Evolutionary conservation across 352 stramenopile species (phyloP).

Genomic region (Phytopythium chamaehyphon): DNA sequence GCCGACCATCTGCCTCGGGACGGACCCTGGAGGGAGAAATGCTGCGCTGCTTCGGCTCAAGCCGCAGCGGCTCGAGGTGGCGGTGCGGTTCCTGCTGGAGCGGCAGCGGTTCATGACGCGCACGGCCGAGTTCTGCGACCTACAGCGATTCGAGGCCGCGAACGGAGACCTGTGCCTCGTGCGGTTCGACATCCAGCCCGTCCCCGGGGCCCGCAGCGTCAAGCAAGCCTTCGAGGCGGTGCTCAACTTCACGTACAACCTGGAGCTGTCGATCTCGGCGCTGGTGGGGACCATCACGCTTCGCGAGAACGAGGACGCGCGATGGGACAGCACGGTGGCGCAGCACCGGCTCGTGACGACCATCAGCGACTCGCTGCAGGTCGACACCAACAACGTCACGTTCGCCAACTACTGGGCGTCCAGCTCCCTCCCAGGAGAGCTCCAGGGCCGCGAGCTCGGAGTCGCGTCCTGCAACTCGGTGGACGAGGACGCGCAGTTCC

Average conservation of each 20-base stretch:
- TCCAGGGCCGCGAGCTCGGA: conserved; percentile 9
- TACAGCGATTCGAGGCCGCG: conserved; percentile 29
- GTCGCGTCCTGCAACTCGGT: conserved; percentile 36
- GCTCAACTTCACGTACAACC: conserved; percentile 37
- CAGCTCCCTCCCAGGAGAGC: not conserved
- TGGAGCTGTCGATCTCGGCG: conserved; percentile 41
- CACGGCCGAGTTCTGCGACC: conserved; percentile 27
- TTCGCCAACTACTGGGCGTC: conserved; percentile 28
- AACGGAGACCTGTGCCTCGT: conserved; percentile 27
- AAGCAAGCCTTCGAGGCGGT: conserved; percentile 36
- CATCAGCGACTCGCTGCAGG: conserved; percentile 15
- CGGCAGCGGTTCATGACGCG: conserved; percentile 26
- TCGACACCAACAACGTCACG: conserved; percentile 37
- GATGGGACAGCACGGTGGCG: conserved; percentile 21
- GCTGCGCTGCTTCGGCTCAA: conserved; percentile 29
- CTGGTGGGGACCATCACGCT: conserved; percentile 34
- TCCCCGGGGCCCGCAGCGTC: conserved; percentile 16
- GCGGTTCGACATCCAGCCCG: conserved; percentile 45
- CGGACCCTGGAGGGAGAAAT: conserved; percentile 14
- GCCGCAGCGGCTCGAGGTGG: conserved; percentile 27
- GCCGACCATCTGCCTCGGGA: conserved; percentile 24
- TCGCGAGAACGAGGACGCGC: conserved; percentile 31
- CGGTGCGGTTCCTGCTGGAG: conserved; percentile 26
- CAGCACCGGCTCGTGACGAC: conserved; percentile 35
- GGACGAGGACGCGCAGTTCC: conserved; percentile 41